Base-by-base conservation (phyloP, 805 yeast genomes). In the Yueomyces sp. region DNA sequence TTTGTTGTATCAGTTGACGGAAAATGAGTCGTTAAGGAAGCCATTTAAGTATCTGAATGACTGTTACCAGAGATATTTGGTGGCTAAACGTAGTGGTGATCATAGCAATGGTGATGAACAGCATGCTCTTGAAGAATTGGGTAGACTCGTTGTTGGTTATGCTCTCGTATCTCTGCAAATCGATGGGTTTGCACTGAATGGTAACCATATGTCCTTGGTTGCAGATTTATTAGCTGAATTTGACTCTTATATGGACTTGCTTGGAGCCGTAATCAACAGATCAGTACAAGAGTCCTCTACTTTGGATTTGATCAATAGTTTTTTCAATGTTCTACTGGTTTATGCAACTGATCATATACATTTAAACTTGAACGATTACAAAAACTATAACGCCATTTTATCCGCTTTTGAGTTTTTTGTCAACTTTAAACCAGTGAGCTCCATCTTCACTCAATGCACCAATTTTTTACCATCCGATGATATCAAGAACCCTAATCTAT, bases 121-220 rank as follows among this genome's bases (percentile, higher is more conserved):
- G 39, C 55, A 52, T 34, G 45, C 76, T 5, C 60, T 77, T 42
- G 66, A 70, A 44, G 77, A 76, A 45, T 62, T 74, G 28, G 68
- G 73, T 40, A 43, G 59, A 40, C 44, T 56, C 32, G 53, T 58
- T 6, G 51, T 59, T 11, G 77, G 82, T 28, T 84, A 79, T 59
- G 86, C 85, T 0, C 64, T 79, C 30, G 78, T 83, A 27, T 61
- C 79, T 27, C 79, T 83, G 54, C 85, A 79, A 58, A 73, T 78
- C 3, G 80, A 83, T 7, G 88, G 80, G 44, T 62, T 62, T 43
- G 49, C 59, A 27, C 42, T 52, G 19, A 50, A 52, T 36, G 62
- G 58, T 26, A 49, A 51, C 36, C 49, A 51, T 5, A 42, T 44
- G 27, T 32, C 41, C n/a, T 57, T 57, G 44, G 44, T 63, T 7